phyloP scores from a whole-genome alignment of 1,284 basidiomycete genomes.

The Takashimella tepidaria region DNA sequence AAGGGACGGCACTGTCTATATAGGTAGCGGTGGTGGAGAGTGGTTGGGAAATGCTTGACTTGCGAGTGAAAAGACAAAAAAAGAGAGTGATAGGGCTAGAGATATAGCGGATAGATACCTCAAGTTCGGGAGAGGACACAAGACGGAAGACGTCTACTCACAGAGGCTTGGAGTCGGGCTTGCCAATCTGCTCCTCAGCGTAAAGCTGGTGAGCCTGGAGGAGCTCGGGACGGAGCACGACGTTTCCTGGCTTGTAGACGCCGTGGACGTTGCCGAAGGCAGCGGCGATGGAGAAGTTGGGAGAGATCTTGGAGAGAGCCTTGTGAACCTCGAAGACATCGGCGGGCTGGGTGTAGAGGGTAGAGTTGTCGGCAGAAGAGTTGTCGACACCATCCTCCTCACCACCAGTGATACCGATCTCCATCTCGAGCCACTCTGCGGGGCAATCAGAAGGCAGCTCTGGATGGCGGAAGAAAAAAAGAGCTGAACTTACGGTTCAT shows the following conservation, averaged over 20 bases:
- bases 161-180: slow-evolving; percentile 59
- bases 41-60: neutral
- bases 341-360: slow-evolving; percentile 95
- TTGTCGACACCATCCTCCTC: slow-evolving; percentile 99
- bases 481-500: slow-evolving; percentile 55
- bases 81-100: neutral
- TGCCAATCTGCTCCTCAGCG: slow-evolving; percentile 66
- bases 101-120: neutral
- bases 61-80: neutral
- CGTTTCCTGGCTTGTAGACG: slow-evolving; percentile 93
- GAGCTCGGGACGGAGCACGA: slow-evolving; percentile 85
- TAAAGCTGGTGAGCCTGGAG: slow-evolving; percentile 86
- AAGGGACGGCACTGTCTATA: slow-evolving; percentile 45
- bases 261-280: slow-evolving; percentile 91
- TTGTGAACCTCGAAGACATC: slow-evolving; percentile 90
- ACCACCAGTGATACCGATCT: slow-evolving; percentile 99
- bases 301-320: slow-evolving; percentile 75
- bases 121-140: neutral
- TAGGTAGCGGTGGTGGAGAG: slow-evolving; percentile 33
- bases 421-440: slow-evolving; percentile 98
- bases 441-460: too few relatives aligned
- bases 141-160: slow-evolving; percentile 47
- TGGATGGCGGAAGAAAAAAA: neutral
- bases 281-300: slow-evolving; percentile 95
- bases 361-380: slow-evolving; percentile 86